phyloP scores from a whole-genome alignment of 2,329 filamentous ascomycete species.

The Diaporthe nobilis region DNA sequence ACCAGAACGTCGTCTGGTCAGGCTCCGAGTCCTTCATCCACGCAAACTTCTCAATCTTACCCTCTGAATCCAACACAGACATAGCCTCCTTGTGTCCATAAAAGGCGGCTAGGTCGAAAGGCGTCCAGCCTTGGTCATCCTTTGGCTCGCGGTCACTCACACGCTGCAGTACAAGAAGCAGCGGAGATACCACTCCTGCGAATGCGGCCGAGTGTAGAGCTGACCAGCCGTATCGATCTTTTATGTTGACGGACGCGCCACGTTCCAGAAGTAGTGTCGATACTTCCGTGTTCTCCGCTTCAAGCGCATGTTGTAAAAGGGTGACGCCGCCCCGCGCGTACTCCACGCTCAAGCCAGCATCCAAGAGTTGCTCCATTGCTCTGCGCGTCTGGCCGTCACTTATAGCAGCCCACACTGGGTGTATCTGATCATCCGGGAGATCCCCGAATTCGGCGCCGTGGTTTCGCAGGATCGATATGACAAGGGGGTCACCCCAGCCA shows the following conservation, averaged over 20 bases:
- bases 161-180: neutral
- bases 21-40: neutral
- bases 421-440: neutral
- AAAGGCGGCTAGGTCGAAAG: neutral
- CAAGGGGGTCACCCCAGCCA: neutral
- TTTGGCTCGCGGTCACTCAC: conserved; percentile 1
- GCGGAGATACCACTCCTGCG: neutral
- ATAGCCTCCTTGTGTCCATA: conserved; percentile 2
- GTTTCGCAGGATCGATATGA: conserved; percentile 6
- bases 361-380: neutral
- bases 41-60: neutral
- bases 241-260: neutral
- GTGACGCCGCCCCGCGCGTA: neutral
- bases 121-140: neutral
- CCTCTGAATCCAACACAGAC: neutral
- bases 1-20: neutral
- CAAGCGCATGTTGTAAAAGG: neutral
- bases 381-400: neutral
- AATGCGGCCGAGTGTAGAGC: conserved; percentile 3
- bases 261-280: neutral
- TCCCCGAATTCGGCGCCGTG: neutral
- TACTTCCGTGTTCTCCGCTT: neutral
- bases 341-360: neutral
- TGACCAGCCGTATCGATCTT: conserved; percentile 1
- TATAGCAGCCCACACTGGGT: neutral